Base-by-base conservation (phyloP, 495 filamentous ascomycete species). In the Trichoderma asperelloides region DNA sequence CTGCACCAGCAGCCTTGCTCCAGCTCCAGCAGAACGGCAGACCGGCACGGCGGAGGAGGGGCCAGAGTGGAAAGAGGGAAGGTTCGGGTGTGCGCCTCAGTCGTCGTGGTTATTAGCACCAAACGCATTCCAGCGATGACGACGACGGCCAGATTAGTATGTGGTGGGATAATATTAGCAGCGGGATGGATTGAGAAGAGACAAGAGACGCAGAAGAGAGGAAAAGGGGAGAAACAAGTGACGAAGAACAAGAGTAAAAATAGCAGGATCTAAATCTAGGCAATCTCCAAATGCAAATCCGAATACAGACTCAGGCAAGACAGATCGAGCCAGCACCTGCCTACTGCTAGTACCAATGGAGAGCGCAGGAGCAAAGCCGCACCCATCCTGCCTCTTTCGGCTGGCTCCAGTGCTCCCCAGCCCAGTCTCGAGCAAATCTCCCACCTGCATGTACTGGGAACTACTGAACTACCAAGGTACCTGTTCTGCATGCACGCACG, bases 1-100 rank as follows among this genome's bases (percentile, higher is more conserved):
- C 55, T 60, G 55, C 27, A 28, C 33, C 55, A 30, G 51, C 51
- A 60, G 25, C 25, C 55, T 30, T 18, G 55, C 55, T 60, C 55
- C 55, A 60, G 51, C 51, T 60, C 55, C 55, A 60, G 51, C 51
- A 33, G 23, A 60, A 25, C 55, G 55, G 55, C 55, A 60, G 55
- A 30, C 25, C 55, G 55, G 55, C 55, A 60, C 55, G 55, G 51
- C 16, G 49, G 49, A 55, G 49, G 49, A n/a, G 49, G 49, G 49
- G 49, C 45, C 45, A 49, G 45, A 28, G 51, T 28, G 13, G 51
- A 60, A 13, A 13, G 51, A 60, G 25, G 51, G 16, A 49, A 49
- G n/a, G 45, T 49, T 49, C 45, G 45, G 45, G 15, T n/a, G 27
- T 21, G 21, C 51, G 51, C 51, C 21, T 23, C 27, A 23, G 21